Percentiles rank a stretch among this genome's conserved stretches.
Evolutionary conservation across 495 filamentous ascomycete species (phyloP).

Genomic region (Hamigera avellanea): DNA sequence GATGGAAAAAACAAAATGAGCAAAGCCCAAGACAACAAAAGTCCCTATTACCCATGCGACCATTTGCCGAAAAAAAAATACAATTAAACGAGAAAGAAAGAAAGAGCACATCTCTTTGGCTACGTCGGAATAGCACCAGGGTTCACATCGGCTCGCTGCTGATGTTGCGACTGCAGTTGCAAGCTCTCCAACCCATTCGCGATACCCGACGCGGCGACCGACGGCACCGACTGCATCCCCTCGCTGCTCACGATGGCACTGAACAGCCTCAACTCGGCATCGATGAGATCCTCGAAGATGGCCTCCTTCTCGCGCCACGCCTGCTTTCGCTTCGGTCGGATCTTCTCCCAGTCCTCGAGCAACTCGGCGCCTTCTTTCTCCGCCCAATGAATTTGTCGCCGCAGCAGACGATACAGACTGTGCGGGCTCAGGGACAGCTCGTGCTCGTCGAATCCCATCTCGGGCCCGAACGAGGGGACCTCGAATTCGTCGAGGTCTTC

Average conservation of each 20-base stretch:
- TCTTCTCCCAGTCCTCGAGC: constrained; percentile 46
- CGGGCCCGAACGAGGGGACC: constrained; percentile 24
- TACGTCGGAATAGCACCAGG: too few relatives aligned
- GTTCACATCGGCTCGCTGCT: constrained; percentile 9
- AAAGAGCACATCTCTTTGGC: too few relatives aligned
- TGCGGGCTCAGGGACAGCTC: constrained; percentile 60
- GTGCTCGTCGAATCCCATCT: constrained; percentile 49
- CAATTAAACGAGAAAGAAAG: too few relatives aligned
- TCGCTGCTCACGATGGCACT: constrained; percentile 21
- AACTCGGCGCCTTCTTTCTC: constrained; percentile 57
- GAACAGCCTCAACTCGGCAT: constrained; percentile 39
- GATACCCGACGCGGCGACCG: constrained; percentile 8
- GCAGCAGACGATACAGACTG: constrained; percentile 61
- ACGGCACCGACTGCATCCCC: constrained; percentile 8
- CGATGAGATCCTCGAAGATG: constrained; percentile 46
- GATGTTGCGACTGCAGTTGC: constrained; percentile 19
- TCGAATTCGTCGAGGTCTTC: constrained; percentile 40
- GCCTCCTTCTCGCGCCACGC: constrained; percentile 82
- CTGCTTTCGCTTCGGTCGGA: constrained; percentile 55
- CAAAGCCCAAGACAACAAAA: too few relatives aligned
- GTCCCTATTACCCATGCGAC: too few relatives aligned
- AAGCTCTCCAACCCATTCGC: constrained; percentile 15
- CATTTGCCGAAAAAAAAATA: too few relatives aligned
- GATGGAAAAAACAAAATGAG: too few relatives aligned
- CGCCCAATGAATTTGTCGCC: constrained; percentile 72